Conservation (phyloP, 2,329 filamentous ascomycete species). For the Penicillium sp. region DNA sequence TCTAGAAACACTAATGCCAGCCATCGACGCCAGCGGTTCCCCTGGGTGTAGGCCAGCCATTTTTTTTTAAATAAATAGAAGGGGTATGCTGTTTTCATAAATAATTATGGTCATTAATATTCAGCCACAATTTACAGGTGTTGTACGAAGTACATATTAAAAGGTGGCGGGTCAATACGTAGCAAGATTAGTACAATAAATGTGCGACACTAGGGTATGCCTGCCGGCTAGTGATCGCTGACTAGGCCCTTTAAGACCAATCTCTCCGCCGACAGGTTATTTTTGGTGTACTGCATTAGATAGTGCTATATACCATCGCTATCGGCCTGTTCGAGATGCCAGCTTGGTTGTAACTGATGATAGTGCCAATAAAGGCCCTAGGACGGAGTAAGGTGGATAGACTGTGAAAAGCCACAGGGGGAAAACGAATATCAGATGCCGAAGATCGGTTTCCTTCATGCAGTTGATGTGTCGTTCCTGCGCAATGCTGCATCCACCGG, state of each 20-base stretch:
- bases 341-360: background rate
- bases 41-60: background rate
- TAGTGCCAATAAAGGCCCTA: background rate
- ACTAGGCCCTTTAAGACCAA: slow-evolving; percentile 14
- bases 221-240: slow-evolving; percentile 18
- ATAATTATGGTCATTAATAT: background rate
- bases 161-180: slow-evolving; percentile 12
- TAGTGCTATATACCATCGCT: background rate
- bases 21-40: background rate
- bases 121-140: slow-evolving; percentile 20
- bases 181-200: slow-evolving; percentile 16
- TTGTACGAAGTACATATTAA: background rate
- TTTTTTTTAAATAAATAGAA: background rate
- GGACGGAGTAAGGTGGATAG: background rate
- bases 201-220: slow-evolving; percentile 23
- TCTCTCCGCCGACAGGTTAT: slow-evolving; percentile 14
- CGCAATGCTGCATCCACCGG: slow-evolving; percentile 4
- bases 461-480: slow-evolving; percentile 18
- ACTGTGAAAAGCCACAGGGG: background rate
- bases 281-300: slow-evolving; percentile 12
- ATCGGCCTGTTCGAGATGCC: background rate
- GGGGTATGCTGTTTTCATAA: background rate
- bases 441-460: background rate
- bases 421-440: background rate
- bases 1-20: slow-evolving; percentile 1